These are phyloP conservation scores for Nitzschia sp. DNA, from an alignment of 108 stramenopile species.

Conservation along the genomic window DNA sequence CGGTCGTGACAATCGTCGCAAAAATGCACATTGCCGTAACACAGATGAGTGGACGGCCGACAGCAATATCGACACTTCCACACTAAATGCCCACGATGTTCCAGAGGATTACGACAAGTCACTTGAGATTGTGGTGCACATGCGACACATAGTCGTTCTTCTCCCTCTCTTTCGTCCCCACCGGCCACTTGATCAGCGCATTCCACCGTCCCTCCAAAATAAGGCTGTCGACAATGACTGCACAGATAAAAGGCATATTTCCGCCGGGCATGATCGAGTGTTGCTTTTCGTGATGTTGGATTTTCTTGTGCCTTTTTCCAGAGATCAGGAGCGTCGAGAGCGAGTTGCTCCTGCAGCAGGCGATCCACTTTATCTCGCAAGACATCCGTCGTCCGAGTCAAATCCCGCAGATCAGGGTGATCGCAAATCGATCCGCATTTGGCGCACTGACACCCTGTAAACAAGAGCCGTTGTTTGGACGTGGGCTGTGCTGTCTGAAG, in stretches of 20 bases:
- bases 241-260: constrained; percentile 72
- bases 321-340: constrained; percentile 34
- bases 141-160: constrained; percentile 47
- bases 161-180: background rate
- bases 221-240: constrained; percentile 60
- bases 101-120: constrained; percentile 46
- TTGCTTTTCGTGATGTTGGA: background rate
- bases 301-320: background rate
- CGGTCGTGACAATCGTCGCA: constrained; percentile 62
- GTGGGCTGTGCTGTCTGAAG: constrained; percentile 50
- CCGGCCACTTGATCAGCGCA: constrained; percentile 50
- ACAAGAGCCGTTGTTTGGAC: constrained; percentile 46
- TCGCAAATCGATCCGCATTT: constrained; percentile 59
- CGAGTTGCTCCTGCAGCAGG: constrained; percentile 52
- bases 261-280: constrained; percentile 44
- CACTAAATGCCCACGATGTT: constrained; percentile 48
- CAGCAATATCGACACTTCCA: constrained; percentile 85
- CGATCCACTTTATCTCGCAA: constrained; percentile 60
- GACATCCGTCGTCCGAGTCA: constrained; percentile 55
- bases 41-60: constrained; percentile 51
- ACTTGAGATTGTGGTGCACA: constrained; percentile 57
- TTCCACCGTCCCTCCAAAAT: constrained; percentile 72
- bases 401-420: constrained; percentile 49
- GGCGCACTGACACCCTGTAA: constrained; percentile 71
- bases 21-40: constrained; percentile 72